A percentile compares a stretch with the other conserved stretches of the same genome.
These are phyloP conservation scores for Fusarium haematococcum DNA, from an alignment of 2,329 filamentous ascomycete genomes.

Conservation along the genomic window DNA sequence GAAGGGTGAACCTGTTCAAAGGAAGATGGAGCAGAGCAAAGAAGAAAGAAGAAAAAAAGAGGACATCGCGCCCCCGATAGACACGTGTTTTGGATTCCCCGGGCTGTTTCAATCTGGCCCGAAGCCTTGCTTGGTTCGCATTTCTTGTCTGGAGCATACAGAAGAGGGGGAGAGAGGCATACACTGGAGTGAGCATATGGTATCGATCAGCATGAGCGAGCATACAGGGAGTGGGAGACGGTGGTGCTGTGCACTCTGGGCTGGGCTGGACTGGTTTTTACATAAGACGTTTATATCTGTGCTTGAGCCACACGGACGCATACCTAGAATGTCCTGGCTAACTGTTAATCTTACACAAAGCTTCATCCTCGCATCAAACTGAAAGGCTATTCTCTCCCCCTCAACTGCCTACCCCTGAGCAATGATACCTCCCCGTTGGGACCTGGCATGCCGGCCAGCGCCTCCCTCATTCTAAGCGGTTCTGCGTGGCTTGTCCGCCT, in stretches of 20 bases:
- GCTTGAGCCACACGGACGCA: conserved; percentile 20
- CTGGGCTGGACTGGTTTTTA: not conserved
- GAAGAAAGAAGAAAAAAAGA: conserved; percentile 10
- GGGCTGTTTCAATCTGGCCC: conserved; percentile 26
- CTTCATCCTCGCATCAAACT: conserved; percentile 7
- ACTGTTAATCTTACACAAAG: conserved; percentile 37
- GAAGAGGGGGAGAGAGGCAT: conserved; percentile 5
- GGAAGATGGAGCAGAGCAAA: conserved; percentile 10
- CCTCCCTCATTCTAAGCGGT: conserved; percentile 35
- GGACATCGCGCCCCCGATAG: conserved; percentile 26
- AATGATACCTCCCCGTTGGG: conserved; percentile 13
- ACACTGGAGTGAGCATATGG: conserved; percentile 27
- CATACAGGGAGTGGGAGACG: conserved; percentile 13
- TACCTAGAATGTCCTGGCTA: conserved; percentile 25
- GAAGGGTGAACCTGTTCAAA: not conserved
- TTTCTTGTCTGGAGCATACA: conserved; percentile 32
- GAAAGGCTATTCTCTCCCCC: not conserved
- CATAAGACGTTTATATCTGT: conserved; percentile 25
- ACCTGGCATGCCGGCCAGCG: conserved; percentile 25
- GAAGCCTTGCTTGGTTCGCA: conserved; percentile 31
- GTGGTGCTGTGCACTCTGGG: conserved; percentile 9
- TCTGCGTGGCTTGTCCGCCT: conserved; percentile 38
- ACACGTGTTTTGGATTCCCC: conserved; percentile 38
- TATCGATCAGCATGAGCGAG: conserved; percentile 21
- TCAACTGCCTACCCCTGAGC: conserved; percentile 3